Evolutionary conservation across 2,329 filamentous ascomycete genomes (phyloP), one percentile per base, ranked within the genome.

Genomic region (Coniochaeta hoffmannii): DNA sequence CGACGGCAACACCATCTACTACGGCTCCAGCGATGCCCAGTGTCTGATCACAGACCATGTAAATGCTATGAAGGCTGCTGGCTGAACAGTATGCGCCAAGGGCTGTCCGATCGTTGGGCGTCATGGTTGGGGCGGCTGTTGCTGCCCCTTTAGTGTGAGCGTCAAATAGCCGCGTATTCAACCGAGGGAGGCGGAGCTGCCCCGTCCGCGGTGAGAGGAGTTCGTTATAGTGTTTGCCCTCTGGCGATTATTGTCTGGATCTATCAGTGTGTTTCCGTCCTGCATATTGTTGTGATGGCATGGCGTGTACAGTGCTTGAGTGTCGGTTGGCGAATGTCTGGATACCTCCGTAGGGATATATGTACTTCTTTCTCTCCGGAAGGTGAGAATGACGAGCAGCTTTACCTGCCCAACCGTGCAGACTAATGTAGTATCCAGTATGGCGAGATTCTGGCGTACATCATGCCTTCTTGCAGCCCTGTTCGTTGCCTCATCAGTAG

Each of bases 1-100:
- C 54, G 75, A 78, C 51, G 71, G 70, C n/a, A 69, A 73, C 53
- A 77, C 75, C 12, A 71, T 78, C 57, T 77, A 73, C 61, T 72
- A 70, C 30, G 69, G 69, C 19, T 70, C 66, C 17, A 64, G 63
- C 12, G 70, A 75, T 22, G 76, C 71, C 64, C 67, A 68, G 12
- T 78, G 75, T 58, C 60, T 78, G 56, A 71, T 77, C 26, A 72
- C 70, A 7, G 65, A 78, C 49, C 74, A 78, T 58, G 67, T 77
- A n/a, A 62, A 63, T 31, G 66, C 62, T 28, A 71, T 72, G 22
- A 61, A 61, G 14, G 28, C 22, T 6, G 50, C 32, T 35, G 50
- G 31, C 22, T 51, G 31, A 51, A 50, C 30, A 38, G 35, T n/a
- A 30, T 17, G 8, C 19, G 2, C 3, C 15, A 28, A 26, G 1